Percentiles rank a stretch among this genome's conserved stretches.
phyloP scores from a whole-genome alignment of 177 flowering plant species.

The Vitis hybrid region DNA sequence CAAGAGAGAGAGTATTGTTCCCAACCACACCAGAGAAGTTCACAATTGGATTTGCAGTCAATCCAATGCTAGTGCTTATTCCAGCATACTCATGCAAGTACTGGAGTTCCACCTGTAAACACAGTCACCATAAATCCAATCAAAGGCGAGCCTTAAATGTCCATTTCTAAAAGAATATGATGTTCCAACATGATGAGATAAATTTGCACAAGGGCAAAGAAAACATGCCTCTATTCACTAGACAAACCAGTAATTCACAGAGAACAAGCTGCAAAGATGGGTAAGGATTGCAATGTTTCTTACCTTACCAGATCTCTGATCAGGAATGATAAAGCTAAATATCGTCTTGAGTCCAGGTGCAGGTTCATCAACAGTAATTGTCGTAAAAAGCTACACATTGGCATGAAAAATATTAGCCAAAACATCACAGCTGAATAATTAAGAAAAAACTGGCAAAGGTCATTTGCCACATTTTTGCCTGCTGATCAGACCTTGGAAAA shows the following conservation, averaged over 20 bases:
- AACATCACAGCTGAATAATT: neutral
- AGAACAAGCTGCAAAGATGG: neutral
- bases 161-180: neutral
- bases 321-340: constrained; percentile 64
- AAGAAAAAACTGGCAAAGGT: too few species aligned
- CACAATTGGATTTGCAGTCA: constrained; percentile 74
- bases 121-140: constrained; percentile 7
- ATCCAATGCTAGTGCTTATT: constrained; percentile 68
- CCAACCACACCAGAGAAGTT: constrained; percentile 85
- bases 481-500: neutral
- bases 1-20: constrained; percentile 40
- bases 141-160: neutral
- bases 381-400: constrained; percentile 49
- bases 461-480: too few species aligned
- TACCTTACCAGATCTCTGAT: constrained; percentile 86
- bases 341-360: constrained; percentile 84
- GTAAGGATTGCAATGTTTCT: neutral
- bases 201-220: neutral
- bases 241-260: neutral
- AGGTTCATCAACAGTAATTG: constrained; percentile 69
- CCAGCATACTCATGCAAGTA: constrained; percentile 84
- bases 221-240: neutral
- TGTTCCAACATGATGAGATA: neutral
- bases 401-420: constrained; percentile 12
- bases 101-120: constrained; percentile 68